A percentile compares a stretch with the other conserved stretches of the same genome.
phyloP scores from a whole-genome alignment of 2,329 filamentous ascomycete species.

The Aspergillus japonicus region DNA sequence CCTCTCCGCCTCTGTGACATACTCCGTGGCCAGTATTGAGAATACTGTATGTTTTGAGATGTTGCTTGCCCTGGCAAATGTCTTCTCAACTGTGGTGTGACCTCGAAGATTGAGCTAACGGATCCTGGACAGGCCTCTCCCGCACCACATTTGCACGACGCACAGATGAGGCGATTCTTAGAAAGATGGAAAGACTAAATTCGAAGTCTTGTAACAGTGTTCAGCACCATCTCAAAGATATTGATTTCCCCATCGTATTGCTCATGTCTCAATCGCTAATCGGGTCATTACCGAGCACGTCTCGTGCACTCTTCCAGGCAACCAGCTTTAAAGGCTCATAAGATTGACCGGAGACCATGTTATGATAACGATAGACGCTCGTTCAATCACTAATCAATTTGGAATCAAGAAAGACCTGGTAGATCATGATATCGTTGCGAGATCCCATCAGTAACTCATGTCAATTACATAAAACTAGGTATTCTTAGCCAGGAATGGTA shows the following conservation, averaged over 20 bases:
- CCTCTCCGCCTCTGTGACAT: slow-evolving; percentile 51
- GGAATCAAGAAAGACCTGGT: too few relatives aligned
- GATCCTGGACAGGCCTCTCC: slow-evolving; percentile 51
- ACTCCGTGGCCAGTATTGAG: slow-evolving; percentile 52
- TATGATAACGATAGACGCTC: too few relatives aligned
- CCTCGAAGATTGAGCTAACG: slow-evolving; percentile 7
- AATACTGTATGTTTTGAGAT: slow-evolving; percentile 55
- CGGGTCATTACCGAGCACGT: too few relatives aligned
- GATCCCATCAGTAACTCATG: too few relatives aligned
- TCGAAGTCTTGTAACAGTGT: not conserved
- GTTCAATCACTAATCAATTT: too few relatives aligned
- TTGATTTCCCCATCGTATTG: not conserved
- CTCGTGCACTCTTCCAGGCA: too few relatives aligned
- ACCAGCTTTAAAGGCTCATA: too few relatives aligned
- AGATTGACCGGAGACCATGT: too few relatives aligned
- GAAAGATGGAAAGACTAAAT: slow-evolving; percentile 59
- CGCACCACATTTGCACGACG: slow-evolving; percentile 51
- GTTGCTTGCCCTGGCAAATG: not conserved
- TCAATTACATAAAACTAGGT: too few relatives aligned
- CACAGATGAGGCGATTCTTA: slow-evolving; percentile 55
- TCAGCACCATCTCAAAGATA: slow-evolving; percentile 3
- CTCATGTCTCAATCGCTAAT: not conserved
- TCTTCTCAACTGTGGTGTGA: not conserved
- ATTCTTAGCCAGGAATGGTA: too few relatives aligned
- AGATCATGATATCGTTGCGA: too few relatives aligned